Base-by-base conservation (phyloP, 2,329 filamentous ascomycete genomes). In the Macrophomina tecta region DNA sequence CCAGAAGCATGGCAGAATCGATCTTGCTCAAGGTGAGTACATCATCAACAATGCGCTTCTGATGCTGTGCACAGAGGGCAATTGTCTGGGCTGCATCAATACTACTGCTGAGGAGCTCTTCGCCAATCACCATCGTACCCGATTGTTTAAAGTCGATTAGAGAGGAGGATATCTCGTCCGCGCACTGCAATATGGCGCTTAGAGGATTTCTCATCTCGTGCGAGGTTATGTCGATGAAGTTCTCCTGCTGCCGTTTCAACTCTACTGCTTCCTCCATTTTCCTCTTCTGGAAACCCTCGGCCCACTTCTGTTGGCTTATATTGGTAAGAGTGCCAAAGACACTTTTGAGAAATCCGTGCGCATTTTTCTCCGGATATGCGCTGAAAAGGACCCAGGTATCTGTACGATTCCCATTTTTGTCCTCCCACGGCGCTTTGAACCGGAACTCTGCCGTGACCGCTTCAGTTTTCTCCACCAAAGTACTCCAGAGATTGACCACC, bases 321-420 rank as follows among this genome's bases (percentile, higher is more conserved):
- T 96, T 92, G 0, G 92, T 94, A 62, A 96, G 90, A 73, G 89
- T 91, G 63, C 91, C 91, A 71, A 94, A 93, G 2, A 93, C 89
- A 69, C 89, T 88, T 79, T 92, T 92, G 62, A 93, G 83, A 34
- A 82, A 80, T 3, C 90, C 90, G 34, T 86, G 80, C 1, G 82
- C 79, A 68, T 90, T 84, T 72, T 86, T 90, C 72, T 94, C 91
- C 0, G 91, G 91, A 70, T 90, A 93, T 0, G 90, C 91, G 65
- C 87, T 91, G 83, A 93, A 90, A 36, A 93, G 78, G 0, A 91
- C 90, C 91, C 91, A 94, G 0, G 90, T 92, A 69, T 92, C 90
- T 82, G 80, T 79, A 38, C 83, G 82, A 68, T 84, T 85, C 34
- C 86, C 86, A 68, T 86, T 87, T 32, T 85, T 83, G 66, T 84